These are phyloP conservation scores for Fraxinus quadrangulata DNA, from an alignment of 257 asterid species.

Conservation along the genomic window DNA sequence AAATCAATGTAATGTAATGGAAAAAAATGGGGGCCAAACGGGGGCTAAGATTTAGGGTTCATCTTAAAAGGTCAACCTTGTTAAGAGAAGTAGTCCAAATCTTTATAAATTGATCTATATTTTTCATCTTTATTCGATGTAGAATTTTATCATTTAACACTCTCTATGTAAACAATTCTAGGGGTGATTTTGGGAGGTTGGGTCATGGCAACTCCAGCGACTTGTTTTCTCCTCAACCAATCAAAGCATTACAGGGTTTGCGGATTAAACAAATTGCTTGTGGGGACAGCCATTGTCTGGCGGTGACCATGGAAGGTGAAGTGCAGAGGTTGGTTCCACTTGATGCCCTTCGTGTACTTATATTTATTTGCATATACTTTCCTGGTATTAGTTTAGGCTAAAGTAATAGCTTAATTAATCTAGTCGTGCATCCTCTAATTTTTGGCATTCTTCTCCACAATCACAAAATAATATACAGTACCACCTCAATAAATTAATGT, in stretches of 20 bases:
- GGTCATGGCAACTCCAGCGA: slow-evolving; percentile 98
- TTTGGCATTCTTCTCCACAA: no score
- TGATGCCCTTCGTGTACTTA: neutral
- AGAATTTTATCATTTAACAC: no score
- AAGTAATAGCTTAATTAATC: neutral
- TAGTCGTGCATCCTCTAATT: no score
- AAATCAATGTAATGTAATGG: no score
- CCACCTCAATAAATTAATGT: no score
- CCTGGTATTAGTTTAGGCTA: neutral
- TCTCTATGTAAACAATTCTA: slow-evolving; percentile 32
- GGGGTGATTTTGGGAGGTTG: slow-evolving; percentile 99
- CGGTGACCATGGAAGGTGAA: slow-evolving; percentile 97
- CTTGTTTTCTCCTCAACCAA: slow-evolving; percentile 90
- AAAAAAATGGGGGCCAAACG: no score
- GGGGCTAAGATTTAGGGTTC: no score
- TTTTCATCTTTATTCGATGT: no score
- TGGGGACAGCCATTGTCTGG: slow-evolving; percentile 99
- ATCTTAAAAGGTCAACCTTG: no score
- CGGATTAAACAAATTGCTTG: slow-evolving; percentile 91
- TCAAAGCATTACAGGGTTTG: slow-evolving; percentile 79
- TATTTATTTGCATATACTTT: neutral
- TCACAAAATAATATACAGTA: no score
- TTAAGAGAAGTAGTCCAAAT: no score
- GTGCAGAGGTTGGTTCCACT: slow-evolving; percentile 68
- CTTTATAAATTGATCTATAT: no score